A percentile compares a stretch with the other conserved stretches of the same genome.
Conservation (phyloP, 345 rosid genomes). For the Eucalyptus brandiana region DNA sequence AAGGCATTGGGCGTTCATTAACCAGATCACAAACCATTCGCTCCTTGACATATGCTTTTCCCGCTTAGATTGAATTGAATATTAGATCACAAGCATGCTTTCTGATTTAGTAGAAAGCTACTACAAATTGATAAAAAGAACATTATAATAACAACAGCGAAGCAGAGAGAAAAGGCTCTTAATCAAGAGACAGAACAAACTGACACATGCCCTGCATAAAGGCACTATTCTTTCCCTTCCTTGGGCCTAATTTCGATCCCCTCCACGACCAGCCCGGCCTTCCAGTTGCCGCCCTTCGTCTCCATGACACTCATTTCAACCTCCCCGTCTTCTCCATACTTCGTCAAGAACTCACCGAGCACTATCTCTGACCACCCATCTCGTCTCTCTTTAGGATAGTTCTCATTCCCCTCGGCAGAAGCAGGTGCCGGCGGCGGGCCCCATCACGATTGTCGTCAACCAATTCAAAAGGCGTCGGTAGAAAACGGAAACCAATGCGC, state of each 20-base stretch:
- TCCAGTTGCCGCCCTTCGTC: background rate
- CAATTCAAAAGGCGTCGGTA: background rate
- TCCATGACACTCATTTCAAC: constrained; percentile 3
- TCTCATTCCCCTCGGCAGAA: background rate
- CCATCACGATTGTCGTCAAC: background rate
- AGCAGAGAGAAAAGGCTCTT: background rate
- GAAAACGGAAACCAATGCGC: background rate
- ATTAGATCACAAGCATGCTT: too few species aligned
- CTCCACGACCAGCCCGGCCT: constrained; percentile 1
- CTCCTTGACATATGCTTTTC: background rate
- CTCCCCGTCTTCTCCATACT: constrained; percentile 1
- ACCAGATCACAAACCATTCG: background rate
- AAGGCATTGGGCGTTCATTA: background rate
- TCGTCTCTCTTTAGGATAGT: background rate
- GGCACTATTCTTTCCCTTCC: background rate
- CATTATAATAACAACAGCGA: background rate
- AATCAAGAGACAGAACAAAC: background rate
- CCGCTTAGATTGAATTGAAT: background rate
- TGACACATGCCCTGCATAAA: background rate
- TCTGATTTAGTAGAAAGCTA: background rate
- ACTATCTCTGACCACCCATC: constrained; percentile 11
- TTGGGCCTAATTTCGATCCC: background rate
- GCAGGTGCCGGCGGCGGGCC: background rate
- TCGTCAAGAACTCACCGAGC: constrained; percentile 10
- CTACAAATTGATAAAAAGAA: background rate